Base-by-base conservation (phyloP, 352 stramenopile species). In the Saprolegnia parasitica region DNA sequence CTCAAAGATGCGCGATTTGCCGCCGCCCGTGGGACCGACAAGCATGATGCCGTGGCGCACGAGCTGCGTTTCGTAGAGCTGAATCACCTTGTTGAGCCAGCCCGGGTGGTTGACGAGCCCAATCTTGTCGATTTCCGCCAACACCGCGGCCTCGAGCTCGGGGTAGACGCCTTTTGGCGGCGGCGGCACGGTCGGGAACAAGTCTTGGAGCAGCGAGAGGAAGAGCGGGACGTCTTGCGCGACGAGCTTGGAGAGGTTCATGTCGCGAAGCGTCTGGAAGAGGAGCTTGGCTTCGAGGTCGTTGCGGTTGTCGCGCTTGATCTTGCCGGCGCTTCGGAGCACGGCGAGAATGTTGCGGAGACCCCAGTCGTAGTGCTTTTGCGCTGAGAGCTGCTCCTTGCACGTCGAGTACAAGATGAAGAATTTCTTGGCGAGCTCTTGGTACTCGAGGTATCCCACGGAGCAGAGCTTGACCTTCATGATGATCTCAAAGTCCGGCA, bases 21-120 rank as follows among this genome's bases (percentile, higher is more conserved):
- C 97, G 46, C 96, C 96, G 18, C 97, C 97, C 0, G 93, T 97
- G 0, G 97, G 96, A 5, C 97, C 96, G 10, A 99, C 95, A n/a
- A 99, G 81, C 96, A 99, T 99, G 78, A 99, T 99, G 9, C 96
- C 97, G 73, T 99, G 96, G 20, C 97, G 86, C 56, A 99, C 97
- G 20, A 98, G 88, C 62, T 97, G 97, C 1, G 96, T 99, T 70
- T 99, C 96, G 74, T 99, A 99, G 21, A 99, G 79, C 72, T 98
- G 91, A 54, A 99, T 98, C 60, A 98, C 92, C 77, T 99, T 99
- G 72, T 94, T 91, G 58, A 96, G 81, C 91, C 92, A 98, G 5
- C 83, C 81, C 0, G 83, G 47, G 72, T 97, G 88, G 50, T 95
- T 79, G 3, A 97, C 84, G 20, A 98, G 80, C 6, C 90, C 88